Evolutionary conservation across 306 rosid genomes (phyloP).

Genomic region (Fagus crenata): DNA sequence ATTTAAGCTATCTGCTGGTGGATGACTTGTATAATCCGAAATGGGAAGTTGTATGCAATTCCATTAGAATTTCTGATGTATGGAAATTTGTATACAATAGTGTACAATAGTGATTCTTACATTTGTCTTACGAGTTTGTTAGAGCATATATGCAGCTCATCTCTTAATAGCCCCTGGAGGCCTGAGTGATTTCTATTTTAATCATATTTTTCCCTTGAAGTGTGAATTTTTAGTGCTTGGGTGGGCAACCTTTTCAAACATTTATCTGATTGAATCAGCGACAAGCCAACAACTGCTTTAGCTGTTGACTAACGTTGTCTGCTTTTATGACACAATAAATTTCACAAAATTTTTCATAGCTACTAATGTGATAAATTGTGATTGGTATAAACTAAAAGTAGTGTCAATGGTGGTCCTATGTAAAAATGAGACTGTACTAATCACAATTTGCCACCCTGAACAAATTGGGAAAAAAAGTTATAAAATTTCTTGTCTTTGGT

Average conservation of each 20-base stretch:
- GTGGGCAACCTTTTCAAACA: background rate
- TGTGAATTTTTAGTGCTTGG: background rate
- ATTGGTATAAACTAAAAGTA: too few species aligned
- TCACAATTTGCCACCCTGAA: too few species aligned
- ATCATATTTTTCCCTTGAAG: background rate
- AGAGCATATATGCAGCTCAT: background rate
- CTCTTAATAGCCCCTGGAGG: background rate
- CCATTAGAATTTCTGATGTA: background rate
- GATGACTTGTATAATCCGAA: background rate
- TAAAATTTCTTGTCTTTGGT: too few species aligned
- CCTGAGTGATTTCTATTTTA: too few species aligned
- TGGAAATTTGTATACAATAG: background rate
- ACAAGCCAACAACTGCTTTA: background rate
- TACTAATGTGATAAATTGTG: too few species aligned
- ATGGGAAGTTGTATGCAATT: constrained; percentile 16
- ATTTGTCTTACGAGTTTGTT: background rate
- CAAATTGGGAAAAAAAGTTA: too few species aligned
- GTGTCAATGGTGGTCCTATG: too few species aligned
- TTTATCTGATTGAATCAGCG: background rate
- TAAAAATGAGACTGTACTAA: too few species aligned
- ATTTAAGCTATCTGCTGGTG: constrained; percentile 22
- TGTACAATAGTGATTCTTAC: background rate
- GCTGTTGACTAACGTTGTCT: too few species aligned
- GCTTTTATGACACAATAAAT: too few species aligned
- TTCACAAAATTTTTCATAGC: too few species aligned